phyloP scores from a whole-genome alignment of 2,329 filamentous ascomycete genomes.

The Xylariaceae sp. region DNA sequence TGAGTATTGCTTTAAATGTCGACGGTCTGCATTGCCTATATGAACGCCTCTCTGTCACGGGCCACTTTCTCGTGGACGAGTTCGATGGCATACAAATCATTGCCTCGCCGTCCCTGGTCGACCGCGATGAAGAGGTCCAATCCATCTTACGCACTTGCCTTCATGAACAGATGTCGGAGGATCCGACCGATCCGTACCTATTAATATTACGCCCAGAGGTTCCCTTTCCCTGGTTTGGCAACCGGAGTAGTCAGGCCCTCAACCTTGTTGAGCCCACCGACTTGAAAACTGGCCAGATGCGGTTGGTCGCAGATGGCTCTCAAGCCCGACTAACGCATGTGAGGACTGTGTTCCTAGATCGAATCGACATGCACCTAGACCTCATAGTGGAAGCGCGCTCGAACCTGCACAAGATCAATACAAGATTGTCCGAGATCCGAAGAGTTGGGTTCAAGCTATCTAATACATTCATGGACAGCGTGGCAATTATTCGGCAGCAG shows the following conservation, averaged over 20 bases:
- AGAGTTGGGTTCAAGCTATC: conserved; percentile 94
- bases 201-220: conserved; percentile 80
- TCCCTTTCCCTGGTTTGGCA: conserved; percentile 75
- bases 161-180: conserved; percentile 58
- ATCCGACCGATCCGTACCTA: conserved; percentile 76
- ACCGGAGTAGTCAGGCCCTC: conserved; percentile 65
- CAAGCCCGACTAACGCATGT: conserved; percentile 73
- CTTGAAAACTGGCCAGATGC: conserved; percentile 78
- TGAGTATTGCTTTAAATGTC: conserved; percentile 70
- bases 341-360: conserved; percentile 70
- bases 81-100: conserved; percentile 77
- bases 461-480: conserved; percentile 98
- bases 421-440: conserved; percentile 87
- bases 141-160: conserved; percentile 72
- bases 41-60: conserved; percentile 72
- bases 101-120: conserved; percentile 73
- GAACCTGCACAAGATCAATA: conserved; percentile 87
- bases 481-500: conserved; percentile 86
- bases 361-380: conserved; percentile 80
- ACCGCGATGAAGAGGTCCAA: conserved; percentile 76
- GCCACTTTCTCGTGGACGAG: conserved; percentile 83
- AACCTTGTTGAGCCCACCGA: conserved; percentile 78
- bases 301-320: conserved; percentile 84
- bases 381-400: conserved; percentile 88
- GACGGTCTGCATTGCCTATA: conserved; percentile 72